phyloP scores from a whole-genome alignment of 2,329 filamentous ascomycete species.

The Xylaria hypoxylon region DNA sequence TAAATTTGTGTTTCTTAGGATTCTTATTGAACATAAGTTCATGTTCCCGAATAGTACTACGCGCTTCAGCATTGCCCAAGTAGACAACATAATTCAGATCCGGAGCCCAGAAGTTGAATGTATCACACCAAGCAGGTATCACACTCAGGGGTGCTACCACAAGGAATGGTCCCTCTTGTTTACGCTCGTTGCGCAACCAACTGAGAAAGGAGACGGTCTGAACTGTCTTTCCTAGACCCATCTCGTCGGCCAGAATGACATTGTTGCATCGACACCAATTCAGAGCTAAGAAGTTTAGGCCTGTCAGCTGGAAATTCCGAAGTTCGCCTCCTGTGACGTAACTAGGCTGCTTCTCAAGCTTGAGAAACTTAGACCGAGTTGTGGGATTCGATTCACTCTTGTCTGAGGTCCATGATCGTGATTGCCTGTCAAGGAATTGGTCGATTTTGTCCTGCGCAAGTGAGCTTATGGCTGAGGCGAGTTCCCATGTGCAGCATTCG shows the following conservation, averaged over 20 bases:
- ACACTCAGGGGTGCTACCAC: conserved; percentile 98
- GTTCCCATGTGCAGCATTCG: conserved; percentile 95
- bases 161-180: conserved; percentile 93
- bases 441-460: conserved; percentile 92
- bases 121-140: conserved; percentile 98
- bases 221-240: conserved; percentile 98
- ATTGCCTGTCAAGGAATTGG: conserved; percentile 85
- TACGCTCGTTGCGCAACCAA: conserved; percentile 90
- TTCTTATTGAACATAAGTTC: conserved; percentile 90
- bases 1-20: conserved; percentile 90
- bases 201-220: conserved; percentile 97
- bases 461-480: conserved; percentile 76
- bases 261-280: conserved; percentile 97
- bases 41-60: conserved; percentile 88
- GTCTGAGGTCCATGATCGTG: conserved; percentile 84
- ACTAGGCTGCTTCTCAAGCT: conserved; percentile 81
- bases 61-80: conserved; percentile 87
- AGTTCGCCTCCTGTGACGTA: conserved; percentile 89
- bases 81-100: conserved; percentile 98
- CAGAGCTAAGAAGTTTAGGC: conserved; percentile 93
- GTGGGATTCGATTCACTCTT: conserved; percentile 78
- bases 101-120: conserved; percentile 95
- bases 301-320: conserved; percentile 91
- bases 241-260: conserved; percentile 97
- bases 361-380: conserved; percentile 79